phyloP scores from a whole-genome alignment of 2,329 filamentous ascomycete species.

The Cryphonectria parasitica region DNA sequence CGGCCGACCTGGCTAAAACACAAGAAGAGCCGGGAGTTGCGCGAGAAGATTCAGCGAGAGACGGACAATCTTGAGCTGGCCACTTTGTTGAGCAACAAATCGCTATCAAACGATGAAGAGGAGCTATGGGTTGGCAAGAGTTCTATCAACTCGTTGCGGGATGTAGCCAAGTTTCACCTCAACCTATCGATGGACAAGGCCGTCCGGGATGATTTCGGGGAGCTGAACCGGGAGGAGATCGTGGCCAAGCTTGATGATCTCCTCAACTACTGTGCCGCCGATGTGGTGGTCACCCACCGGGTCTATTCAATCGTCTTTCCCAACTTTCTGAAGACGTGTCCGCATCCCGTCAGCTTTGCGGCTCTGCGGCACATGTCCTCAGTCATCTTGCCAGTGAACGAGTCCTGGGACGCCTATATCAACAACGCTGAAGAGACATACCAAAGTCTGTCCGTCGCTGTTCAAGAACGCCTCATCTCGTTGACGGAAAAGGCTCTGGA shows the following conservation, averaged over 20 bases:
- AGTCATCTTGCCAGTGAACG: conserved; percentile 88
- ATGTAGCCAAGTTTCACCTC: conserved; percentile 96
- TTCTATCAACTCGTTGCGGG: conserved; percentile 90
- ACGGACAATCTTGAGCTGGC: conserved; percentile 73
- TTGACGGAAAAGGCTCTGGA: conserved; percentile 78
- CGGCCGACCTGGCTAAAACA: conserved; percentile 97
- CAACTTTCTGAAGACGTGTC: conserved; percentile 85
- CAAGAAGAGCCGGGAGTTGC: conserved; percentile 83
- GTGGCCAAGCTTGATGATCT: conserved; percentile 76
- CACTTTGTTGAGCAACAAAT: conserved; percentile 68
- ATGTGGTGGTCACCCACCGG: conserved; percentile 89
- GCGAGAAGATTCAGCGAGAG: conserved; percentile 76
- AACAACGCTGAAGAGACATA: conserved; percentile 85
- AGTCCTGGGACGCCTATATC: conserved; percentile 86
- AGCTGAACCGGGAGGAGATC: conserved; percentile 74
- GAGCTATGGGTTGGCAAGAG: conserved; percentile 95
- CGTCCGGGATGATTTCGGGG: conserved; percentile 82
- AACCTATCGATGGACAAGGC: conserved; percentile 90
- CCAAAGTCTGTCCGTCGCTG: conserved; percentile 72
- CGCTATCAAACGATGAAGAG: conserved; percentile 80
- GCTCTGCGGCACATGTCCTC: conserved; percentile 91
- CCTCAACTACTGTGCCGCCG: conserved; percentile 91
- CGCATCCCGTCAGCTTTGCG: conserved; percentile 96
- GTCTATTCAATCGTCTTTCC: conserved; percentile 96
- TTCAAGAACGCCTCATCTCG: conserved; percentile 73